These are phyloP conservation scores for Vachellia collinsii DNA, from an alignment of 306 rosid genomes.

Conservation along the genomic window DNA sequence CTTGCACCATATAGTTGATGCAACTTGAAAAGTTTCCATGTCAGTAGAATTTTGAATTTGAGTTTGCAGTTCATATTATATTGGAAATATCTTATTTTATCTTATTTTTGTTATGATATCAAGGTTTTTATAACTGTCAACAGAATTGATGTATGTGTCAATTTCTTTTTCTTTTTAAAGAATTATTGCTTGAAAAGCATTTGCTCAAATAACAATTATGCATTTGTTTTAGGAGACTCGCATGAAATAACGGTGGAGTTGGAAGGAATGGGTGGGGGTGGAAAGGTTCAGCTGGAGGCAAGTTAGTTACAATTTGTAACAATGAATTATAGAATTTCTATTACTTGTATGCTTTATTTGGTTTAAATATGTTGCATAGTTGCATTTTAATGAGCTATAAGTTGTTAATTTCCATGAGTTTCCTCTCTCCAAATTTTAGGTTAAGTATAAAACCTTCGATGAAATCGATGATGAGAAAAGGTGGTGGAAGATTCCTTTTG, in stretches of 20 bases:
- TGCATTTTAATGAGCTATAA: slow-evolving; percentile 17
- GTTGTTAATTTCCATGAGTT: slow-evolving; percentile 36
- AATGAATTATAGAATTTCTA: slow-evolving; percentile 8
- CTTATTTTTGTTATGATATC: slow-evolving; percentile 25
- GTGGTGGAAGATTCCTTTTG: slow-evolving; percentile 83
- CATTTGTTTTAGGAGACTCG: slow-evolving; percentile 61
- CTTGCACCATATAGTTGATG: slow-evolving; percentile 33
- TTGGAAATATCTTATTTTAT: slow-evolving; percentile 4
- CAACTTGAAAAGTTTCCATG: slow-evolving; percentile 18
- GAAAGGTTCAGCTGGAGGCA: slow-evolving; percentile 85
- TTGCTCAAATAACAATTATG: slow-evolving; percentile 32
- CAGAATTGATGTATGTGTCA: slow-evolving; percentile 6
- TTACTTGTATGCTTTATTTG: slow-evolving; percentile 30
- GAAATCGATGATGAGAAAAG: slow-evolving; percentile 78
- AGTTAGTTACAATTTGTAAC: slow-evolving; percentile 37
- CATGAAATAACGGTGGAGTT: slow-evolving; percentile 83
- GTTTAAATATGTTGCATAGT: slow-evolving; percentile 8
- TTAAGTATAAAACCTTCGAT: slow-evolving; percentile 80
- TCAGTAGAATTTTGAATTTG: not conserved
- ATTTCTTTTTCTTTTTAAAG: slow-evolving; percentile 13
- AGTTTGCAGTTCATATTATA: slow-evolving; percentile 25
- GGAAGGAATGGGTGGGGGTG: slow-evolving; percentile 99
- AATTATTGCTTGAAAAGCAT: not conserved
- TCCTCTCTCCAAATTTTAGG: slow-evolving; percentile 55
- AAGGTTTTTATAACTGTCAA: slow-evolving; percentile 3